Evolutionary conservation across 345 rosid genomes (phyloP).

Genomic region (Eucalyptus curtisii): DNA sequence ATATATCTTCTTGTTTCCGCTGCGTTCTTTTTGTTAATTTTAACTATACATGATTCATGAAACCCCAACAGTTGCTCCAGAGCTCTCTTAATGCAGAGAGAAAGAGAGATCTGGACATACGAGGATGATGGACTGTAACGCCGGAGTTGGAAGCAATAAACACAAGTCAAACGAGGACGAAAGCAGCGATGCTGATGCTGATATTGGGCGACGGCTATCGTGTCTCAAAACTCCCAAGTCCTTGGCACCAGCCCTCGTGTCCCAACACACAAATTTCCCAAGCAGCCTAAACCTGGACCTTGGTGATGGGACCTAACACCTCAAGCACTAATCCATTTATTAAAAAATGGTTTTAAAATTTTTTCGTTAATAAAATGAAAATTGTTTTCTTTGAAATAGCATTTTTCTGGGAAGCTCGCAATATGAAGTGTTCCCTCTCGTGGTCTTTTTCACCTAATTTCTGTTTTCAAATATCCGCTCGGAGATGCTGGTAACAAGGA

Average conservation of each 20-base stretch:
- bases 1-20: no score
- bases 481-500: not conserved
- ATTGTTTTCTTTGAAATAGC: no score
- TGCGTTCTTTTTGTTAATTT: no score
- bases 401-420: not conserved
- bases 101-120: not conserved
- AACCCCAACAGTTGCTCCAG: no score
- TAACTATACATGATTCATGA: no score
- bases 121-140: not conserved
- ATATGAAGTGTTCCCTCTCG: not conserved
- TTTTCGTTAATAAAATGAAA: not conserved
- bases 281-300: not conserved
- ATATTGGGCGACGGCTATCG: not conserved
- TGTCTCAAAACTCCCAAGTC: not conserved
- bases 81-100: not conserved
- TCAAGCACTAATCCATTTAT: not conserved
- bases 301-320: not conserved
- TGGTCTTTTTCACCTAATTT: not conserved
- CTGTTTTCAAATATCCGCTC: not conserved
- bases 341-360: not conserved
- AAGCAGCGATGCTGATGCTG: not conserved
- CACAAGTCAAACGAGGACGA: not conserved
- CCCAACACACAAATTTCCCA: not conserved
- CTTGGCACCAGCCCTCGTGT: not conserved
- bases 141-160: not conserved